These are phyloP conservation scores for Leccinellum albellum DNA, from an alignment of 768 basidiomycete genomes.

Conservation along the genomic window DNA sequence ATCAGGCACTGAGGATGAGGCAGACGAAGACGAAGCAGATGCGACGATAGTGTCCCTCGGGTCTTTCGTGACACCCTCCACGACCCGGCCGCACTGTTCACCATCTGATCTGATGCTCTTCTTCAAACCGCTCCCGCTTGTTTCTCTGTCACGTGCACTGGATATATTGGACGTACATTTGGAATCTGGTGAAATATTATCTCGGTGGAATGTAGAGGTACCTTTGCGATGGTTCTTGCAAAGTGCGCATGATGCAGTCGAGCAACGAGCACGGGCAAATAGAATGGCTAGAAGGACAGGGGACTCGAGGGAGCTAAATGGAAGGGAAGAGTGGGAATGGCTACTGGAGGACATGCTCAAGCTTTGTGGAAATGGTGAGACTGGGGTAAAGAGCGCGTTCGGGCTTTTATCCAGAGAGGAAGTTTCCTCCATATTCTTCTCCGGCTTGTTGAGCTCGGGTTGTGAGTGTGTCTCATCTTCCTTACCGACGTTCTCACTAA, in stretches of 20 bases:
- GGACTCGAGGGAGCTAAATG: slow-evolving; percentile 49
- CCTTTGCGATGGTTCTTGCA: slow-evolving; percentile 90
- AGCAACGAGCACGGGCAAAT: slow-evolving; percentile 84
- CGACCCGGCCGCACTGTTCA: slow-evolving; percentile 50
- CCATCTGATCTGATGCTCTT: slow-evolving; percentile 74
- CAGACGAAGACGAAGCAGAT: slow-evolving; percentile 77
- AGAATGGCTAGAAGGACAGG: slow-evolving; percentile 76
- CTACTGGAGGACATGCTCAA: slow-evolving; percentile 89
- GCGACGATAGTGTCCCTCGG: slow-evolving; percentile 80
- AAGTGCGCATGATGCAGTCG: slow-evolving; percentile 56
- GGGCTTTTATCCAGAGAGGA: slow-evolving; percentile 70
- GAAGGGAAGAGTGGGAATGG: slow-evolving; percentile 80
- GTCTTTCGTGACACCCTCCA: slow-evolving; percentile 72
- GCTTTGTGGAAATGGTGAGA: slow-evolving; percentile 61
- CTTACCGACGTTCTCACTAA: slow-evolving; percentile 4
- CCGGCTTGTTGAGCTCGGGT: slow-evolving; percentile 80
- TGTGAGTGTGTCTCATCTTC: slow-evolving; percentile 52
- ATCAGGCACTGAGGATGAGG: slow-evolving; percentile 54
- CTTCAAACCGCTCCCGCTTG: slow-evolving; percentile 73
- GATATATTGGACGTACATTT: slow-evolving; percentile 94
- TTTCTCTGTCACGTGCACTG: slow-evolving; percentile 74
- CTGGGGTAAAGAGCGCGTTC: slow-evolving; percentile 70
- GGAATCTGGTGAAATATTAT: slow-evolving; percentile 87
- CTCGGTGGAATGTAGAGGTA: slow-evolving; percentile 81
- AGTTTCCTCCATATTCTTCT: slow-evolving; percentile 77